Conservation (phyloP, 2,329 filamentous ascomycete species). For the Knufia petricola region DNA sequence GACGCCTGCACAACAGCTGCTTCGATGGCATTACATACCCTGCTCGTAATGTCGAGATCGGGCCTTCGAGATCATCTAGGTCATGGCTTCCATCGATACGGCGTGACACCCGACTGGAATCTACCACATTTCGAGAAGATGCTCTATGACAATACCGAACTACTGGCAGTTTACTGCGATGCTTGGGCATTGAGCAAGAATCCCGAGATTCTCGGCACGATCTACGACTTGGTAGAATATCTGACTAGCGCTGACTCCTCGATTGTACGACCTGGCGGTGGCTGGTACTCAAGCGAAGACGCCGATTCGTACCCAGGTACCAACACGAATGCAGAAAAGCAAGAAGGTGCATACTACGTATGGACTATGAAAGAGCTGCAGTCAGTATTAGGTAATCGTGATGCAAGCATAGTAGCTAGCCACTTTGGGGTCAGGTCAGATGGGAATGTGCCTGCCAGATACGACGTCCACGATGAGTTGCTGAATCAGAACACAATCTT, state of each 20-base stretch:
- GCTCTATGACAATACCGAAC: slow-evolving; percentile 81
- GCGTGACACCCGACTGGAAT: slow-evolving; percentile 84
- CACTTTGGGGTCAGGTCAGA: slow-evolving; percentile 78
- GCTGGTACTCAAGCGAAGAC: slow-evolving; percentile 80
- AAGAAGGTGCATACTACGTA: slow-evolving; percentile 87
- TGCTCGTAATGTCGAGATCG: slow-evolving; percentile 66
- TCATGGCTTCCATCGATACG: slow-evolving; percentile 73
- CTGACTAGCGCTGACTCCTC: slow-evolving; percentile 54
- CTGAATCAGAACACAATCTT: slow-evolving; percentile 85
- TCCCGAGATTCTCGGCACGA: slow-evolving; percentile 64
- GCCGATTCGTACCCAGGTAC: slow-evolving; percentile 70
- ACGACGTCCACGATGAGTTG: slow-evolving; percentile 89
- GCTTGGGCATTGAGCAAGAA: slow-evolving; percentile 64
- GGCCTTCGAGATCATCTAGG: slow-evolving; percentile 68
- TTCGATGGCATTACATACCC: slow-evolving; percentile 69
- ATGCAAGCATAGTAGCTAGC: slow-evolving; percentile 63
- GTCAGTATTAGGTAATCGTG: slow-evolving; percentile 57
- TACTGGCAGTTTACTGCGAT: slow-evolving; percentile 75
- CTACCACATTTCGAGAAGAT: slow-evolving; percentile 97
- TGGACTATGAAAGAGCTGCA: slow-evolving; percentile 88
- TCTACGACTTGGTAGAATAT: slow-evolving; percentile 79
- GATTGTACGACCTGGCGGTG: slow-evolving; percentile 58
- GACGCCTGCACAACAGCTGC: slow-evolving; percentile 64
- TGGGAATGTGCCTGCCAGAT: slow-evolving; percentile 72
- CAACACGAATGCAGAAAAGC: slow-evolving; percentile 61